Evolutionary conservation across 371 early-diverging fungal species (phyloP).

Genomic region (Mucor ambiguus): DNA sequence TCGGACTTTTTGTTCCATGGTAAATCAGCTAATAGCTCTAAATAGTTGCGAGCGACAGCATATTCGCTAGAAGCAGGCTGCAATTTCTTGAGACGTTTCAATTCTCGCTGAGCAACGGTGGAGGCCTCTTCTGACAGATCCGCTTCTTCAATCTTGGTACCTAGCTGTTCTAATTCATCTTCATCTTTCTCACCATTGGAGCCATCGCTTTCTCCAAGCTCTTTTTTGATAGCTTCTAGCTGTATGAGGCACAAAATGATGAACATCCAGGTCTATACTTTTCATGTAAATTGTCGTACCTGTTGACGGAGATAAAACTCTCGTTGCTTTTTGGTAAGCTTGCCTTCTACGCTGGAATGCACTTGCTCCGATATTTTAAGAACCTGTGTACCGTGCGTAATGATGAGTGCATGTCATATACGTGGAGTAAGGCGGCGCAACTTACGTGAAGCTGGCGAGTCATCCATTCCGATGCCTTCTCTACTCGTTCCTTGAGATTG

Average conservation of each 20-base stretch:
- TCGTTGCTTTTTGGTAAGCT: conserved; percentile 77
- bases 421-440: not conserved
- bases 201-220: conserved; percentile 64
- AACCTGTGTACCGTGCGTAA: conserved; percentile 40
- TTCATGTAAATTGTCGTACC: conserved; percentile 16
- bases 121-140: conserved; percentile 70
- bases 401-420: not conserved
- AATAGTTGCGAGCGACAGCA: conserved; percentile 76
- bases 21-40: conserved; percentile 77
- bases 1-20: conserved; percentile 73
- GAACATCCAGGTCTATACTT: not conserved
- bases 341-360: conserved; percentile 78
- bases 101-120: conserved; percentile 68
- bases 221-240: conserved; percentile 83
- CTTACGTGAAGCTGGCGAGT: conserved; percentile 79
- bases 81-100: conserved; percentile 74
- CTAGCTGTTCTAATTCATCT: conserved; percentile 66
- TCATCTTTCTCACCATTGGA: conserved; percentile 44
- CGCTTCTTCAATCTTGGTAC: conserved; percentile 58
- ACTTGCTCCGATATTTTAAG: conserved; percentile 81
- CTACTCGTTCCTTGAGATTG: conserved; percentile 63
- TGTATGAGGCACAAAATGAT: not conserved
- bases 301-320: conserved; percentile 88
- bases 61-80: conserved; percentile 80
- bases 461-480: conserved; percentile 64